These are phyloP conservation scores for Skeletonema potamos DNA, from an alignment of 108 stramenopile species.

Conservation along the genomic window DNA sequence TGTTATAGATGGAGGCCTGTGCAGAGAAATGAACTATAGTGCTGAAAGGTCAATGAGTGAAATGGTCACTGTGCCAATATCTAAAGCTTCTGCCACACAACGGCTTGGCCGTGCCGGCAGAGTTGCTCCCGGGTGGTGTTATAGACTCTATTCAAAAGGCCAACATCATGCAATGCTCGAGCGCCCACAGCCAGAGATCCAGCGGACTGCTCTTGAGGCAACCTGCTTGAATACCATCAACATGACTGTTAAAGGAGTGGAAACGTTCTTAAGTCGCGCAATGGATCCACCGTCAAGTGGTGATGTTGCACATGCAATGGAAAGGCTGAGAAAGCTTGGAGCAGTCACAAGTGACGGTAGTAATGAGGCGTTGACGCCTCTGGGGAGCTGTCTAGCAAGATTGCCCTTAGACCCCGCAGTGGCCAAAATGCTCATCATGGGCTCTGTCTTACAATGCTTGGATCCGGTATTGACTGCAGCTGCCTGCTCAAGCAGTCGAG, in stretches of 20 bases:
- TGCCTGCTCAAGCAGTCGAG: slow-evolving; percentile 34
- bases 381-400: slow-evolving; percentile 75
- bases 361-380: slow-evolving; percentile 63
- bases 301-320: slow-evolving; percentile 43
- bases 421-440: slow-evolving; percentile 69
- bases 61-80: slow-evolving; percentile 92
- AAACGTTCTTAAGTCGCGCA: slow-evolving; percentile 64
- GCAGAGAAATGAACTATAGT: slow-evolving; percentile 93
- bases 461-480: slow-evolving; percentile 73
- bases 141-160: slow-evolving; percentile 93
- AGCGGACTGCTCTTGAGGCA: slow-evolving; percentile 89
- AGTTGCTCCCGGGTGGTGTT: slow-evolving; percentile 97
- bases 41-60: slow-evolving; percentile 94
- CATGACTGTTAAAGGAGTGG: slow-evolving; percentile 41
- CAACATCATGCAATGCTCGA: slow-evolving; percentile 85
- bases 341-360: slow-evolving; percentile 37
- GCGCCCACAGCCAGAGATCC: slow-evolving; percentile 89
- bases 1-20: slow-evolving; percentile 98
- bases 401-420: slow-evolving; percentile 81
- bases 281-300: slow-evolving; percentile 74
- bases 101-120: slow-evolving; percentile 93
- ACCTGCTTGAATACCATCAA: slow-evolving; percentile 64
- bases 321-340: slow-evolving; percentile 57
- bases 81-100: slow-evolving; percentile 90
- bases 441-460: slow-evolving; percentile 59